Evolutionary conservation across 176 grass and related monocot species (phyloP).

Genomic region (Phyllostachys edulis): DNA sequence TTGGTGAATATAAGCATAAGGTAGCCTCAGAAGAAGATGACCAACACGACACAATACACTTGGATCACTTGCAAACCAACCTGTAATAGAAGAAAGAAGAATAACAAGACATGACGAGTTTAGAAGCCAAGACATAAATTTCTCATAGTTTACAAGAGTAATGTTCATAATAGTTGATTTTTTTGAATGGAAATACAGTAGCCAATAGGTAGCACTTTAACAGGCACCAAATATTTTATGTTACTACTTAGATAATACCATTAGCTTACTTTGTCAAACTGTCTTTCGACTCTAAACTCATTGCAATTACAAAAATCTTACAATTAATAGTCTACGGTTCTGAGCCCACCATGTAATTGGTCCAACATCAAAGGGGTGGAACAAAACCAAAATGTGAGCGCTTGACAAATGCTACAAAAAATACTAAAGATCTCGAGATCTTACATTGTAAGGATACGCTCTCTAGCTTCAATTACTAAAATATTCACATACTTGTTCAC

Average conservation of each 20-base stretch:
- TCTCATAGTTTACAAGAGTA: too few species aligned
- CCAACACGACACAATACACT: constrained; percentile 78
- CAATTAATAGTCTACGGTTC: too few species aligned
- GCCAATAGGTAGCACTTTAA: too few species aligned
- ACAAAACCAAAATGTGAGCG: not conserved
- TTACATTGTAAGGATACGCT: constrained; percentile 91
- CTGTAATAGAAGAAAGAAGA: constrained; percentile 38
- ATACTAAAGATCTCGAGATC: not conserved
- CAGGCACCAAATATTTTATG: too few species aligned
- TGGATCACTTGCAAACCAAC: constrained; percentile 87
- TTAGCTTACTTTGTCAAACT: too few species aligned
- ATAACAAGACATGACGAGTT: not conserved
- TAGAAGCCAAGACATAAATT: not conserved
- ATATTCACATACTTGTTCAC: constrained; percentile 71
- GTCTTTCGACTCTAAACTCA: too few species aligned
- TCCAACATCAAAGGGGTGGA: not conserved
- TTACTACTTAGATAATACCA: too few species aligned
- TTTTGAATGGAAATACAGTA: too few species aligned
- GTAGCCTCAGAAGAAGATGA: constrained; percentile 72
- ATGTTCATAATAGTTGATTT: too few species aligned
- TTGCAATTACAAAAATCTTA: too few species aligned
- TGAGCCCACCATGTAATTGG: not conserved
- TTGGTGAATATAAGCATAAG: constrained; percentile 64
- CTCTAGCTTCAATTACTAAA: constrained; percentile 80
- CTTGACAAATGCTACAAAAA: not conserved